A percentile compares a stretch with the other conserved stretches of the same genome.
These are phyloP conservation scores for Phytophthora citricola DNA, from an alignment of 352 stramenopile species.

Conservation along the genomic window DNA sequence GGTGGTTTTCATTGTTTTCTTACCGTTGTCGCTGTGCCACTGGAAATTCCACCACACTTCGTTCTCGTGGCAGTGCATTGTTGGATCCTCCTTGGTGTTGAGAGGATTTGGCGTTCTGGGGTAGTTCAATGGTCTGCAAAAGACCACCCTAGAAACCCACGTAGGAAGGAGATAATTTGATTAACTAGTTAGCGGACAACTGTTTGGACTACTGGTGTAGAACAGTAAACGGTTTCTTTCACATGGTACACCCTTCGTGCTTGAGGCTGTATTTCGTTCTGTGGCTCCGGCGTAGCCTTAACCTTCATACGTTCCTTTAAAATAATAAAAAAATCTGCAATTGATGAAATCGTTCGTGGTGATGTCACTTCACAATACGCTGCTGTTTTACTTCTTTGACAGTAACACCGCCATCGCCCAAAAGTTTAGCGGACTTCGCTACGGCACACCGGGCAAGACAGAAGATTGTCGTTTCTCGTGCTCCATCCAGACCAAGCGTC, in stretches of 20 bases:
- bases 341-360: too few species aligned
- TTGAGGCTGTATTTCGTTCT: constrained; percentile 18
- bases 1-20: constrained; percentile 56
- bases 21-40: constrained; percentile 52
- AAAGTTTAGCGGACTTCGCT: too few species aligned
- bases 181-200: too few species aligned
- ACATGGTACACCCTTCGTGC: constrained; percentile 8
- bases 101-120: constrained; percentile 54
- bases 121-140: constrained; percentile 18
- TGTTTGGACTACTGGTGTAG: not conserved
- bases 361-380: too few species aligned
- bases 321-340: not conserved
- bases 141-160: not conserved
- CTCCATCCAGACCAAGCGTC: too few species aligned
- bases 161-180: too few species aligned
- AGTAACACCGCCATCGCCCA: too few species aligned
- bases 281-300: constrained; percentile 5
- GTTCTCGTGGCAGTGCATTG: constrained; percentile 55
- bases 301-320: not conserved
- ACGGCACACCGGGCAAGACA: too few species aligned
- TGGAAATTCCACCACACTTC: constrained; percentile 56
- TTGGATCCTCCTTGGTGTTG: constrained; percentile 57
- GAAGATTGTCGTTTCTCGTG: too few species aligned
- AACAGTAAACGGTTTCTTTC: not conserved
- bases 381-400: too few species aligned